phyloP scores from a whole-genome alignment of 805 yeast genomes.

The Gaillardinia entomophila region DNA sequence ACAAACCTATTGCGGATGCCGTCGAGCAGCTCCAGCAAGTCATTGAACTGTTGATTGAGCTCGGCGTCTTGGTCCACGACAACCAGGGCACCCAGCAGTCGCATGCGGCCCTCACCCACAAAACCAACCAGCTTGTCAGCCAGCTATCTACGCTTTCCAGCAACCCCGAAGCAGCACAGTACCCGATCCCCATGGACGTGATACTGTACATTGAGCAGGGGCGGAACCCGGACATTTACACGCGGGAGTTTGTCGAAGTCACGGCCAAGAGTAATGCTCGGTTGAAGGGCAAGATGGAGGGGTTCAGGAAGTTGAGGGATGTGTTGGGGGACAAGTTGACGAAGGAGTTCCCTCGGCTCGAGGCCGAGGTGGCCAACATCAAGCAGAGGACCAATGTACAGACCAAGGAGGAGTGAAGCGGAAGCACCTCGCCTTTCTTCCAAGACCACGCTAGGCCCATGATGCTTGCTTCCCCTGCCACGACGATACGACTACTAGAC shows the following conservation, averaged over 20 bases:
- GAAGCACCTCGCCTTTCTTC: too few relatives aligned
- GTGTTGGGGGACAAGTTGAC: constrained; percentile 63
- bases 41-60: constrained; percentile 75
- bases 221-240: constrained; percentile 93
- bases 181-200: constrained; percentile 74
- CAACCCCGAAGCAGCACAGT: constrained; percentile 27
- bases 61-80: constrained; percentile 91
- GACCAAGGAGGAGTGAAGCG: too few relatives aligned
- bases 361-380: constrained; percentile 51
- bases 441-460: too few relatives aligned
- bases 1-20: constrained; percentile 18
- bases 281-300: constrained; percentile 77
- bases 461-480: too few relatives aligned
- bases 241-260: constrained; percentile 93
- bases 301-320: constrained; percentile 57
- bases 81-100: constrained; percentile 85
- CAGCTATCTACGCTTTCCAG: constrained; percentile 31
- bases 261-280: constrained; percentile 87
- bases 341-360: constrained; percentile 75
- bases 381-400: constrained; percentile 36
- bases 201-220: constrained; percentile 92
- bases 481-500: too few relatives aligned
- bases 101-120: constrained; percentile 39
- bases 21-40: constrained; percentile 19
- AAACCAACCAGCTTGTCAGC: constrained; percentile 36